Evolutionary conservation across 192 early-diverging fungal species (phyloP), one percentile per base, ranked within the genome.

Genomic region (Rhizoclosmatium globosum): DNA sequence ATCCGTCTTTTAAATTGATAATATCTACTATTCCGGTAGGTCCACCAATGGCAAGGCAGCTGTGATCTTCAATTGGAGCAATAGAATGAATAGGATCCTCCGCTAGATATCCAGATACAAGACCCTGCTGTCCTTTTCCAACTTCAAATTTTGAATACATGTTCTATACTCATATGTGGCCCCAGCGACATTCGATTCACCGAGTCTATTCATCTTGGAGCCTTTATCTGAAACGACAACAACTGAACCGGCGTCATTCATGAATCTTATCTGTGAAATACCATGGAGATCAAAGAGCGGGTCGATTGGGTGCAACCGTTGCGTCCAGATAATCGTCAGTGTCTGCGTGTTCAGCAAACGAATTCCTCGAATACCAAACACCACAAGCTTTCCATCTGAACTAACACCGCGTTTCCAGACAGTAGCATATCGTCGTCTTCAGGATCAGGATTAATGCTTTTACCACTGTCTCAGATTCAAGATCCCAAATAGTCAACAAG

Each of bases 211-310:
- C 57, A 74, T 74, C 19, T 62, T 13, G 6, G 19, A 31, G 3
- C 59, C 58, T 62, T 74, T 74, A 44, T 74, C 72, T 2, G 72
- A 74, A 6, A 78, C 68, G 17, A 78, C 68, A 60, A 69, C 44
- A 23, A 78, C 21, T 17, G 56, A 61, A 31, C 15, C 11, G 3
- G 23, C 15, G 44, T 43, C 57, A 9, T 71, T 44, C 15, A 9
- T 7, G 68, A 78, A 78, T 38, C 44, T 39, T 6, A 78, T n/a
- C 19, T 78, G 77, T 15, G 53, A 44, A 19, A 78, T 59, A 6
- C 77, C 44, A 45, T 78, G 77, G 39, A 71, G 38, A 3, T 41
- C 56, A 43, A 74, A 64, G 4, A 74, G 9, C 15, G 72, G 58
- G 7, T 70, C 50, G 41, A 46, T 47, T 60, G 11, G 15, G 57